Evolutionary conservation across 202 grass and related monocot species (phyloP), one percentile per base, ranked within the genome.

Genomic region (Setaria italica): DNA sequence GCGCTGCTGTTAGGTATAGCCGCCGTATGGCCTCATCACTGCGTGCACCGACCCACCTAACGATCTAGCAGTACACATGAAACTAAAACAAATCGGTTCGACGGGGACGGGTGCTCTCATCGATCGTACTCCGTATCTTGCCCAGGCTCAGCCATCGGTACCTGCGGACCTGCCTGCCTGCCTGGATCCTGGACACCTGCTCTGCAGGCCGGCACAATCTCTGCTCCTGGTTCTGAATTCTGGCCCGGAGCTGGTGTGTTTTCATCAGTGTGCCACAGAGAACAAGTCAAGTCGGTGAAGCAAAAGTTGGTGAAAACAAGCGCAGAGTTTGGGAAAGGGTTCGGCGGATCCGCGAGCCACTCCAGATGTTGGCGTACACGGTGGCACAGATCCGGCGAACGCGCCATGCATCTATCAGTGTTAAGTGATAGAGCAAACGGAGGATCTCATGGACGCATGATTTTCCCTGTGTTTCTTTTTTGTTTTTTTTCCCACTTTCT

Each of bases 371-470:
- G 17, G 43, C 29, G 41, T 15, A 0, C 34, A 20, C 49, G 84
- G 60, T 29, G 85, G 66, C 79, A 82, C 25, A 76, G 79, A 87
- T 82, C 79, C 79, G 62, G 30, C 21, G 51, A 70, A 59, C 60
- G 9, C 70, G 85, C 69, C 69, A 46, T 45, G 55, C n/a, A 21
- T 1, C 41, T 1, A 46, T 45, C 46, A 30, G 13, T 15, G 7
- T 45, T 4, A 37, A 37, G 34, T 19, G 47, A 43, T 14, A 51
- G 17, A 55, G 11, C 13, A 34, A 74, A 19, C 3, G 0, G 6
- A 35, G 9, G 35, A 3, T 29, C 9, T 30, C 35, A 19, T 39
- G 14, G 1, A 34, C 1, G 15, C 63, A 67, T 19, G 33, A 25
- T 17, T 35, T 66, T 9, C 62, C 62, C 59, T 62, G 1, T 32